Evolutionary conservation across 768 basidiomycete species (phyloP).

Genomic region (Lactarius trivialis): DNA sequence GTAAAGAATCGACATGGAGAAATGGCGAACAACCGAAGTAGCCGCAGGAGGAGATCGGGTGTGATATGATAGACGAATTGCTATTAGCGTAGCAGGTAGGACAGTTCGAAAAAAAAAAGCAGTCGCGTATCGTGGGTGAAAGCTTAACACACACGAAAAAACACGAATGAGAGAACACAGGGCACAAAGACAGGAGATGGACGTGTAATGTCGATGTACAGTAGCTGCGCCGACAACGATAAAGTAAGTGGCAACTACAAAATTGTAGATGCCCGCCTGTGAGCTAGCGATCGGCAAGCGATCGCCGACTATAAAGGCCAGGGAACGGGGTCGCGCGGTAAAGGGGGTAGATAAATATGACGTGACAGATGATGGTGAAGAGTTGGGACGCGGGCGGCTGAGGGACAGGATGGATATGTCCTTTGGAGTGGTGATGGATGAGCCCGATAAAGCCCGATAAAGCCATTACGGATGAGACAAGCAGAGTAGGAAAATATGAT

Average conservation of each 20-base stretch:
- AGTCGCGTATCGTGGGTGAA: slow-evolving; percentile 5
- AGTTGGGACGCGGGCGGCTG: slow-evolving; percentile 34
- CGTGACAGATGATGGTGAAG: slow-evolving; percentile 28
- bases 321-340: slow-evolving; percentile 25
- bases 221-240: slow-evolving; percentile 1
- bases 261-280: background rate
- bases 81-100: slow-evolving; percentile 5
- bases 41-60: background rate
- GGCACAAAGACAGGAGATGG: slow-evolving; percentile 1
- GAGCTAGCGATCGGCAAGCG: background rate
- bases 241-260: background rate
- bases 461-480: slow-evolving; percentile 25
- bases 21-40: slow-evolving; percentile 14
- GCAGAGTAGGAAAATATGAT: slow-evolving; percentile 23
- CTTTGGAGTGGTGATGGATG: slow-evolving; percentile 27
- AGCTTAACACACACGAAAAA: slow-evolving; percentile 9
- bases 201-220: slow-evolving; percentile 6
- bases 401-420: slow-evolving; percentile 65
- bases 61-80: slow-evolving; percentile 4
- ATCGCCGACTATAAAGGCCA: slow-evolving; percentile 5
- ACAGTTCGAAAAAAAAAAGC: slow-evolving; percentile 13
- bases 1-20: background rate
- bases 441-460: slow-evolving; percentile 25
- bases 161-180: slow-evolving; percentile 7
- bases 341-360: slow-evolving; percentile 33